phyloP scores from a whole-genome alignment of 2,329 filamentous ascomycete genomes.

The Dissoconium aciculare region DNA sequence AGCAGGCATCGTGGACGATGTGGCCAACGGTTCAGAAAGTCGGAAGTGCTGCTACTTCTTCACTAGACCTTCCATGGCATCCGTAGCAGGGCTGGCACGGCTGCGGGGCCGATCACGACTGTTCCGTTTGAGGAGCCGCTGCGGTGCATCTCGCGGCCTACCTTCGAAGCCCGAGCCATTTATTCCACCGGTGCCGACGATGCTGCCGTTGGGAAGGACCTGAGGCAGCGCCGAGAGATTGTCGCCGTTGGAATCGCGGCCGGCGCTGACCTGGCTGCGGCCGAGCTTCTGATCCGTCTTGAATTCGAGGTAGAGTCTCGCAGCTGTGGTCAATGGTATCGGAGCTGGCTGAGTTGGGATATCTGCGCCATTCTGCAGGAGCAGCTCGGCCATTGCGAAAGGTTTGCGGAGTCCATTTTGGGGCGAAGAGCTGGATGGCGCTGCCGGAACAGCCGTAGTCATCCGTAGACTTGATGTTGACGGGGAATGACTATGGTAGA shows the following conservation, averaged over 20 bases:
- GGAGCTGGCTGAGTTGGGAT: slow-evolving; percentile 62
- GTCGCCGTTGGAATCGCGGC: slow-evolving; percentile 33
- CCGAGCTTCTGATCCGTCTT: slow-evolving; percentile 40
- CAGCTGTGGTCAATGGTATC: slow-evolving; percentile 68
- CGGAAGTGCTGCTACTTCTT: slow-evolving; percentile 17
- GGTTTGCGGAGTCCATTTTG: slow-evolving; percentile 35
- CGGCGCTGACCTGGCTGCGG: slow-evolving; percentile 12
- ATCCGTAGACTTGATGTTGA: slow-evolving; percentile 25
- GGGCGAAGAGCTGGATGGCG: slow-evolving; percentile 19
- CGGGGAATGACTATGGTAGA: slow-evolving; percentile 23
- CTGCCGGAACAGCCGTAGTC: slow-evolving; percentile 15
- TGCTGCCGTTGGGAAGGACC: slow-evolving; percentile 22
- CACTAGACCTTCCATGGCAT: slow-evolving; percentile 19
- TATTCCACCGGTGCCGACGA: slow-evolving; percentile 3
- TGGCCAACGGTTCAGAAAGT: too few species aligned
- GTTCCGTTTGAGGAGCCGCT: slow-evolving; percentile 15
- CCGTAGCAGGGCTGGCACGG: slow-evolving; percentile 12
- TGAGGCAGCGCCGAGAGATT: slow-evolving; percentile 46
- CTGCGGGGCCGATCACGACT: slow-evolving; percentile 12
- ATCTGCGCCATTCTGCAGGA: slow-evolving; percentile 86
- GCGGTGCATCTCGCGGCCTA: slow-evolving; percentile 12
- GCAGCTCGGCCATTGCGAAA: slow-evolving; percentile 79
- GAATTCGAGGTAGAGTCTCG: slow-evolving; percentile 72
- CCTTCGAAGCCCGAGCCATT: slow-evolving; percentile 2
- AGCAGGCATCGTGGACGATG: too few species aligned